Evolutionary conservation across 2,329 filamentous ascomycete genomes (phyloP).

Genomic region (Tolypocladium ophioglossoides): DNA sequence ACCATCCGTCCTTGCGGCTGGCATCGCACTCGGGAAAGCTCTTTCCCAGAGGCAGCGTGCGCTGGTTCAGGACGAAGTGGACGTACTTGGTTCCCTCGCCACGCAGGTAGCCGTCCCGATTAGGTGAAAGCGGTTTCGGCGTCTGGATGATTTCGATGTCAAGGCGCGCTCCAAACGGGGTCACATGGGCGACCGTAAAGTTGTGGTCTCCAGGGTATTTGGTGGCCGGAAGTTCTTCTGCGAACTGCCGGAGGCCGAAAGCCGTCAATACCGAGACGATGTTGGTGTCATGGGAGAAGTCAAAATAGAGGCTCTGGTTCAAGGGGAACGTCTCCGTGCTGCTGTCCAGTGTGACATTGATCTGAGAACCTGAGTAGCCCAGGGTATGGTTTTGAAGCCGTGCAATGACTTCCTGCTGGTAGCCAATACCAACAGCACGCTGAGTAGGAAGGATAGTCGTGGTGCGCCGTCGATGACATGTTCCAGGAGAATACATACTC

Average conservation of each 20-base stretch:
- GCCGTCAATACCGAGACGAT: conserved; percentile 61
- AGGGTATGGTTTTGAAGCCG: conserved; percentile 57
- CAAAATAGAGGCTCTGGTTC: conserved; percentile 63
- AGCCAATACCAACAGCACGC: conserved; percentile 63
- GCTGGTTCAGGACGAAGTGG: conserved; percentile 65
- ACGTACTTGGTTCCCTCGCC: conserved; percentile 55
- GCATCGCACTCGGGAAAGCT: conserved; percentile 56
- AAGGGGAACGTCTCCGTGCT: conserved; percentile 60
- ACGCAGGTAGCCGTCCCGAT: conserved; percentile 41
- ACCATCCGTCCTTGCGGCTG: conserved; percentile 62
- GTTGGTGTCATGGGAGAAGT: conserved; percentile 71
- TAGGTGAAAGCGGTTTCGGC: conserved; percentile 48
- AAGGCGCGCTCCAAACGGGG: conserved; percentile 61
- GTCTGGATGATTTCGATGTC: conserved; percentile 65
- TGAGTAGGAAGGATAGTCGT: conserved; percentile 9
- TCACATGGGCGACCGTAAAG: conserved; percentile 56
- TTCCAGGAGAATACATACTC: conserved; percentile 25
- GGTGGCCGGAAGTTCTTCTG: conserved; percentile 43
- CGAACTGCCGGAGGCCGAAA: conserved; percentile 62
- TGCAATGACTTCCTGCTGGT: conserved; percentile 62
- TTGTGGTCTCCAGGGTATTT: conserved; percentile 46
- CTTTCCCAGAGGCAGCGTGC: conserved; percentile 57
- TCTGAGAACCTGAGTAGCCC: conserved; percentile 46
- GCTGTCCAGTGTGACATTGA: conserved; percentile 61
- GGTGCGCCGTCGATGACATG: not conserved